Evolutionary conservation across 2,329 filamentous ascomycete genomes (phyloP).

Genomic region (Rutstroemia sp.): DNA sequence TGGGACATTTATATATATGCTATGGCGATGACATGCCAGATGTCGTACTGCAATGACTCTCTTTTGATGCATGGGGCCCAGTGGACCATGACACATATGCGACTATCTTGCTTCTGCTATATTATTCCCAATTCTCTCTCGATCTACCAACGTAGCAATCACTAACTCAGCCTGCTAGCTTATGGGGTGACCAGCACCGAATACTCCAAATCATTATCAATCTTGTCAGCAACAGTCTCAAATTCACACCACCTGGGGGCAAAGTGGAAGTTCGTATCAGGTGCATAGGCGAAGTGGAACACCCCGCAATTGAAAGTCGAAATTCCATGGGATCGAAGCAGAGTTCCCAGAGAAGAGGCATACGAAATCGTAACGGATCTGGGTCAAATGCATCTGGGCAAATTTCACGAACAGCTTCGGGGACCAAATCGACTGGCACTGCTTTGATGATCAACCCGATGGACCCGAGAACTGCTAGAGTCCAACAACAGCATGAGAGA

Average conservation of each 20-base stretch:
- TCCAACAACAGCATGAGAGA: constrained; percentile 41
- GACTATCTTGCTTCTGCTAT: background rate
- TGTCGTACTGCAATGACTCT: no score
- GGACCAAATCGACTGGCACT: constrained; percentile 36
- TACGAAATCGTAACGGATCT: constrained; percentile 19
- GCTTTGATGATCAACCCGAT: constrained; percentile 56
- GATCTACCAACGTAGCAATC: constrained; percentile 25
- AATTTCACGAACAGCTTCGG: constrained; percentile 35
- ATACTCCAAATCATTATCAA: constrained; percentile 93
- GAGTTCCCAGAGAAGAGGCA: constrained; percentile 20
- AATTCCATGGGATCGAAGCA: constrained; percentile 22
- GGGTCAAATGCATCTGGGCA: constrained; percentile 30
- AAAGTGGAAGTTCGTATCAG: constrained; percentile 69
- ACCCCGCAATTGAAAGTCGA: constrained; percentile 18
- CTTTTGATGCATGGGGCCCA: no score
- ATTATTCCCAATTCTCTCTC: constrained; percentile 7
- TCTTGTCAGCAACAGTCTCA: constrained; percentile 82
- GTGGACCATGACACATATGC: no score
- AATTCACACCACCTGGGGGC: constrained; percentile 76
- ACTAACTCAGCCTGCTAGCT: constrained; percentile 12
- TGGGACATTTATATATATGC: constrained; percentile 9
- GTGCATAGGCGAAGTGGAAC: constrained; percentile 53
- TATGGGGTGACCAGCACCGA: constrained; percentile 89
- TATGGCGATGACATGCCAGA: background rate
- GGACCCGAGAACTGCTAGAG: constrained; percentile 33